Evolutionary conservation across 2,329 filamentous ascomycete genomes (phyloP).

Genomic region (Verticillium isaacii): DNA sequence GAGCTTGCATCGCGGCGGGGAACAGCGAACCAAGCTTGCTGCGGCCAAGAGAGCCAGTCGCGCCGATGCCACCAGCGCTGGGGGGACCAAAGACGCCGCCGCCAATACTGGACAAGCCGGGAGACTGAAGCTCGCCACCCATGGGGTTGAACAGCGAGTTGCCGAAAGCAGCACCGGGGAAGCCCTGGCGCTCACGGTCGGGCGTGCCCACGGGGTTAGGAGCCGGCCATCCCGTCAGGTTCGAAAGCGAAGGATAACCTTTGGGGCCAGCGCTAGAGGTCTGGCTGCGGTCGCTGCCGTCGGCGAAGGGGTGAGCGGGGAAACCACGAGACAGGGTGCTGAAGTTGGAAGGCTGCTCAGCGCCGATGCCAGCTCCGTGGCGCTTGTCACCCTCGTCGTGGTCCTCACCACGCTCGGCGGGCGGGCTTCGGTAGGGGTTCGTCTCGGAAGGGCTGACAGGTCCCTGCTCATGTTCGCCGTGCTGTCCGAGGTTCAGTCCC

Average conservation of each 20-base stretch:
- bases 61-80: slow-evolving; percentile 47
- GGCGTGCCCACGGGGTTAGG: slow-evolving; percentile 61
- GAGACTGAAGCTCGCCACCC: slow-evolving; percentile 69
- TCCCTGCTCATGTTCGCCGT: slow-evolving; percentile 58
- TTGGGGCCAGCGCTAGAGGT: slow-evolving; percentile 84
- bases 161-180: slow-evolving; percentile 58
- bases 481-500: slow-evolving; percentile 51
- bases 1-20: slow-evolving; percentile 82
- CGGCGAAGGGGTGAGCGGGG: slow-evolving; percentile 30
- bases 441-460: slow-evolving; percentile 89
- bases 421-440: slow-evolving; percentile 91
- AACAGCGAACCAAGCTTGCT: slow-evolving; percentile 88
- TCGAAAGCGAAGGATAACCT: slow-evolving; percentile 60
- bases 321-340: slow-evolving; percentile 50
- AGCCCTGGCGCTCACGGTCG: slow-evolving; percentile 57
- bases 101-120: slow-evolving; percentile 39
- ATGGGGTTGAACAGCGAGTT: slow-evolving; percentile 75
- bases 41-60: slow-evolving; percentile 64
- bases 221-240: slow-evolving; percentile 58
- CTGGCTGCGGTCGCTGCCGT: slow-evolving; percentile 85
- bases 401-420: slow-evolving; percentile 64
- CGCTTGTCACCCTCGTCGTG: slow-evolving; percentile 51
- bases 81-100: slow-evolving; percentile 65
- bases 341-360: slow-evolving; percentile 45
- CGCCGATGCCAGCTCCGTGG: slow-evolving; percentile 43